Conservation (phyloP, 1,284 basidiomycete species). For the Anthracocystis walkeri region DNA sequence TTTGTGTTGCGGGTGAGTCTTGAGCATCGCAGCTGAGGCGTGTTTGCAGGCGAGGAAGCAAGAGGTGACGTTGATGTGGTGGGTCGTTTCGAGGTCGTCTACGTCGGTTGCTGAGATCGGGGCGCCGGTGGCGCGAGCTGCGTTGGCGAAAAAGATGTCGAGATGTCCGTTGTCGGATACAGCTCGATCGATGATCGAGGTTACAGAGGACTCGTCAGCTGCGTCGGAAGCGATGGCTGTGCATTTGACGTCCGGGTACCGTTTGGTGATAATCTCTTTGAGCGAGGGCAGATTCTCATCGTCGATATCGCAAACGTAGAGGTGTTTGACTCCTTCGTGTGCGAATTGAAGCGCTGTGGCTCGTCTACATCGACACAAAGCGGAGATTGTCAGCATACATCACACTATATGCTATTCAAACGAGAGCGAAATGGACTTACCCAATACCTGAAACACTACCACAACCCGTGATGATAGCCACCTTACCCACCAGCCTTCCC, state of each 20-base stretch:
- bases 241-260: slow-evolving; percentile 81
- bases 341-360: slow-evolving; percentile 40
- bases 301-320: slow-evolving; percentile 86
- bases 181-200: slow-evolving; percentile 78
- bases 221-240: slow-evolving; percentile 78
- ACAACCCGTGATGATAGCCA: slow-evolving; percentile 86
- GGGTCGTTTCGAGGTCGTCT: slow-evolving; percentile 79
- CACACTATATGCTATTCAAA: not conserved
- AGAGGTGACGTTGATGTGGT: slow-evolving; percentile 86
- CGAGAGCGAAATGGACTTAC: slow-evolving; percentile 18
- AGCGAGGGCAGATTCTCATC: slow-evolving; percentile 79
- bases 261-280: slow-evolving; percentile 76
- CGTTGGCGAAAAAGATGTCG: slow-evolving; percentile 93
- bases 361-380: slow-evolving; percentile 9
- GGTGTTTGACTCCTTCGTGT: slow-evolving; percentile 78
- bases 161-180: slow-evolving; percentile 83
- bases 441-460: slow-evolving; percentile 64
- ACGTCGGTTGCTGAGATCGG: slow-evolving; percentile 75
- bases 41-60: slow-evolving; percentile 91
- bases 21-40: slow-evolving; percentile 83
- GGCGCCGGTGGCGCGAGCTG: slow-evolving; percentile 72
- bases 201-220: slow-evolving; percentile 81
- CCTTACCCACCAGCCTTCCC: slow-evolving; percentile 79
- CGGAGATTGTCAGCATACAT: slow-evolving; percentile 3
- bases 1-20: slow-evolving; percentile 74